Conservation (phyloP, 1,284 basidiomycete species). For the Retiboletus flavoniger region DNA sequence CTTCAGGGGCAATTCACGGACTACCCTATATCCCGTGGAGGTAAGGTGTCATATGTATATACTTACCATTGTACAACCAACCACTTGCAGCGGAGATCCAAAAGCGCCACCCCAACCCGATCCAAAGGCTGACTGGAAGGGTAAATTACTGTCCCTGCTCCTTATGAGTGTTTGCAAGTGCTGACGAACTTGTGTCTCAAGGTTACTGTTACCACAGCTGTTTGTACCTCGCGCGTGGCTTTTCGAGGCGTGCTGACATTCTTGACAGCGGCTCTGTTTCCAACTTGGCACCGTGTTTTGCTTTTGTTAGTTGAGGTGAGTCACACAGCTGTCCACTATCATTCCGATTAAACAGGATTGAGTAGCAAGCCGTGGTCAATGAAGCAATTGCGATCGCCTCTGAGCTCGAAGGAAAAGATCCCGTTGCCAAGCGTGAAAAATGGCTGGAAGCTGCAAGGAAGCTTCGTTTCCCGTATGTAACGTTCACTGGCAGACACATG, state of each 20-base stretch:
- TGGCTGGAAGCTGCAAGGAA: slow-evolving; percentile 14
- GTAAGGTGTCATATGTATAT: background rate
- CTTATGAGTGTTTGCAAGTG: background rate
- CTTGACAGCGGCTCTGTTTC: slow-evolving; percentile 17
- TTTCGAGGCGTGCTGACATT: background rate
- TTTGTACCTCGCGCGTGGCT: background rate
- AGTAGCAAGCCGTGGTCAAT: slow-evolving; percentile 20
- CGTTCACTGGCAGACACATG: background rate
- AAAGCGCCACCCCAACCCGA: background rate
- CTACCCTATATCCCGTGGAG: slow-evolving; percentile 15
- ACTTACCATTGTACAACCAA: background rate
- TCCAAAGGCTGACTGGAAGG: slow-evolving; percentile 2
- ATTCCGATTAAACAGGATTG: background rate
- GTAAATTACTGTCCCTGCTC: background rate
- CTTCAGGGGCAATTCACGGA: slow-evolving; percentile 16
- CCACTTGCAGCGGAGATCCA: slow-evolving; percentile 16
- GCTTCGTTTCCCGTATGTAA: slow-evolving; percentile 20
- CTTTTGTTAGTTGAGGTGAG: slow-evolving; percentile 15
- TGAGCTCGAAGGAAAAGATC: slow-evolving; percentile 2
- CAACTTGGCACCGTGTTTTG: slow-evolving; percentile 21
- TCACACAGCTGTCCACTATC: background rate
- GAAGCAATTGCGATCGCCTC: slow-evolving; percentile 15
- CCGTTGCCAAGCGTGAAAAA: slow-evolving; percentile 1
- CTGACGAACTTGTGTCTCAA: slow-evolving; percentile 5
- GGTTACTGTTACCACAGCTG: slow-evolving; percentile 21